These are phyloP conservation scores for Schizophyllum amplum DNA, from an alignment of 1,284 basidiomycete genomes.

Conservation along the genomic window DNA sequence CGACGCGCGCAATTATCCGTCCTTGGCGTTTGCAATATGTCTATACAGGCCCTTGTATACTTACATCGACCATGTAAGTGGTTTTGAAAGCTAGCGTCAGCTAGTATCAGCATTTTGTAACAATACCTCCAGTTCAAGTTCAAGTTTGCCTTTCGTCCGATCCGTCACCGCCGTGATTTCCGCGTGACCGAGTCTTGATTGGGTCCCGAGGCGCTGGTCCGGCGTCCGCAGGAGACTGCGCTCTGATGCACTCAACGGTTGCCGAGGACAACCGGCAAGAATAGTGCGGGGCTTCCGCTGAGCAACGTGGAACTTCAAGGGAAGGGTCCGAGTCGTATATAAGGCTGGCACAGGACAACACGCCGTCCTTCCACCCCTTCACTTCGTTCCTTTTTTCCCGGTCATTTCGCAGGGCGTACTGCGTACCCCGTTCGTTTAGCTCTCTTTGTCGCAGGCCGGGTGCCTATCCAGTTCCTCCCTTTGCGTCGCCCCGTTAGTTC, in stretches of 20 bases:
- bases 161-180: not conserved
- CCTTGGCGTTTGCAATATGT: no score
- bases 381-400: constrained; percentile 7
- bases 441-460: constrained; percentile 15
- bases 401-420: not conserved
- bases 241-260: not conserved
- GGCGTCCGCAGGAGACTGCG: not conserved
- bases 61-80: no score
- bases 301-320: no score
- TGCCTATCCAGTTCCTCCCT: constrained; percentile 12
- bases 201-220: not conserved
- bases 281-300: no score
- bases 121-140: not conserved
- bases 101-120: no score
- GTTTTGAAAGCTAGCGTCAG: no score
- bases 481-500: constrained; percentile 17
- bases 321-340: not conserved
- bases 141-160: not conserved
- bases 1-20: no score
- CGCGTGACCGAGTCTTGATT: not conserved
- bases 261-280: not conserved
- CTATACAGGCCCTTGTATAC: no score
- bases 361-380: no score
- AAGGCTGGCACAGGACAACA: no score
- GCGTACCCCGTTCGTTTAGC: constrained; percentile 5